phyloP scores from a whole-genome alignment of 306 rosid species.

The Cucurbita argyrosperma region DNA sequence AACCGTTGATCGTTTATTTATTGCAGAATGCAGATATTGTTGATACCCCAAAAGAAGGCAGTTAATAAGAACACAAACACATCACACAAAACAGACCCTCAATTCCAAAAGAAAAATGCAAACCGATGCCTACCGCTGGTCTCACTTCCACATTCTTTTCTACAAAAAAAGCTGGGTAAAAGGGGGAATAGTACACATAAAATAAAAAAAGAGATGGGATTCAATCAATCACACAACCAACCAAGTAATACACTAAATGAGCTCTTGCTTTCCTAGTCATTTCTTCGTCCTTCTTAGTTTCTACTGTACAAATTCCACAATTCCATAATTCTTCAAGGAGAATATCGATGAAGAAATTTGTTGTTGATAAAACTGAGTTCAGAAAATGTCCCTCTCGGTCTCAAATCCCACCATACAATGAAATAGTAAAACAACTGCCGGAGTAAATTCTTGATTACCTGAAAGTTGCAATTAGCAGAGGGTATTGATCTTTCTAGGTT shows the following conservation, averaged over 20 bases:
- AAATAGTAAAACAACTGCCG: neutral
- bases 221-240: neutral
- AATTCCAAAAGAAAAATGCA: neutral
- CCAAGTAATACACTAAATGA: neutral
- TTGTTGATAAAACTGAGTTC: neutral
- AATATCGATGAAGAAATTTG: neutral
- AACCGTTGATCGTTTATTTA: neutral
- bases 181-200: no score
- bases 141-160: no score
- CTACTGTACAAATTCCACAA: neutral
- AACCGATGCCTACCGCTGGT: no score
- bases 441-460: constrained; percentile 18
- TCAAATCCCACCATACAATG: neutral
- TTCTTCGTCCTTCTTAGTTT: neutral
- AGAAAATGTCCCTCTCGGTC: neutral
- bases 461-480: constrained; percentile 61
- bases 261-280: neutral
- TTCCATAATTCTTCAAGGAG: neutral
- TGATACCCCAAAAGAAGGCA: neutral
- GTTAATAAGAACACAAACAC: neutral
- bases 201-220: no score
- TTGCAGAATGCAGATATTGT: neutral
- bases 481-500: constrained; percentile 68
- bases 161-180: no score
- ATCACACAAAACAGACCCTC: neutral